These are phyloP conservation scores for Apodospora peruviana DNA, from an alignment of 495 filamentous ascomycete genomes.

Conservation along the genomic window DNA sequence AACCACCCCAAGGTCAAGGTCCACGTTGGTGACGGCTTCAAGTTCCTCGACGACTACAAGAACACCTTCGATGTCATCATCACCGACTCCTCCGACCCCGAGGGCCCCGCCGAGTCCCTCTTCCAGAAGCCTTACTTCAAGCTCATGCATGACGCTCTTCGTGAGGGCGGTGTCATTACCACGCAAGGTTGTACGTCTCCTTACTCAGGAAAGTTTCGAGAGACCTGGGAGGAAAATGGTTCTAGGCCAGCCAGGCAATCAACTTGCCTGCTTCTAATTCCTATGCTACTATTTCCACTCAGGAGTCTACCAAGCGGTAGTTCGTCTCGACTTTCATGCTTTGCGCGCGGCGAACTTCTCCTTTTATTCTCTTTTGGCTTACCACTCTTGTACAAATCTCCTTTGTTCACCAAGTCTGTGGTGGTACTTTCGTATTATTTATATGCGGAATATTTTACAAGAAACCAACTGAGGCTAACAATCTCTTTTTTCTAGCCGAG, in stretches of 20 bases:
- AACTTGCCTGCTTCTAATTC: conserved; percentile 17
- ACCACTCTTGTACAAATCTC: too few relatives aligned
- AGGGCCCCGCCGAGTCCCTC: conserved; percentile 89
- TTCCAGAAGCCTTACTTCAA: conserved; percentile 99
- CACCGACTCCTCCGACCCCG: conserved; percentile 95
- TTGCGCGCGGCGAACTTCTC: not conserved
- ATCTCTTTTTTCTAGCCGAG: too few relatives aligned
- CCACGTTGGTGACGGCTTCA: conserved; percentile 95
- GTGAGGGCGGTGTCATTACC: conserved; percentile 95
- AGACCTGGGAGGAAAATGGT: conserved; percentile 20
- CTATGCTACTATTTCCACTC: conserved; percentile 11
- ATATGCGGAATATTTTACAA: too few relatives aligned
- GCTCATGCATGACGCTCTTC: conserved; percentile 79
- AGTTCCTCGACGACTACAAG: conserved; percentile 88
- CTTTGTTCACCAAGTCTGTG: not conserved
- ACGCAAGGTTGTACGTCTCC: conserved; percentile 99
- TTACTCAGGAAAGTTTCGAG: conserved; percentile 33
- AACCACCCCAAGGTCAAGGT: conserved; percentile 86
- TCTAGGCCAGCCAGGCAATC: conserved; percentile 21
- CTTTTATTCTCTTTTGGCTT: too few relatives aligned
- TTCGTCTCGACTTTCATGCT: conserved; percentile 20
- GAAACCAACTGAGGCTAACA: too few relatives aligned
- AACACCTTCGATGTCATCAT: conserved; percentile 99
- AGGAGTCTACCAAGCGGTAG: conserved; percentile 30
- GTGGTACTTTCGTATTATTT: too few relatives aligned